phyloP scores from a whole-genome alignment of 2,329 filamentous ascomycete genomes.

The Colletotrichum liaoningense region DNA sequence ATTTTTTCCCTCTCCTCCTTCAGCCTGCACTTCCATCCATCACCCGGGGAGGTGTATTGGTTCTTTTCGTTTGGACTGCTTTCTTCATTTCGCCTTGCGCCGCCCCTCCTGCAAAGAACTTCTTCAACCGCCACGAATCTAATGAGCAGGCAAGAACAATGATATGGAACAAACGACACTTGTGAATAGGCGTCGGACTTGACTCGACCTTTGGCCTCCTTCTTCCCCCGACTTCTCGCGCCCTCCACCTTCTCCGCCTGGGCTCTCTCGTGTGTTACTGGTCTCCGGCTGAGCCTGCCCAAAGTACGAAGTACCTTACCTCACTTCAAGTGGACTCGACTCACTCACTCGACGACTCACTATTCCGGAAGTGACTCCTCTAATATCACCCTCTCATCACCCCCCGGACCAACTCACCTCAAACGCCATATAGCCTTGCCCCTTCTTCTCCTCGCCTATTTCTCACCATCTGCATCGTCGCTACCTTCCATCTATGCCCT shows the following conservation, averaged over 20 bases:
- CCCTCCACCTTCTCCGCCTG: background rate
- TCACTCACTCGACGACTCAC: background rate
- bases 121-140: background rate
- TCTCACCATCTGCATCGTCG: background rate
- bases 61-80: background rate
- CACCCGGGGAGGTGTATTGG: background rate
- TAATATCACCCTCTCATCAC: background rate
- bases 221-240: constrained; percentile 3
- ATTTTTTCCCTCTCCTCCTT: background rate
- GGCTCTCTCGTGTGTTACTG: background rate
- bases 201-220: constrained; percentile 28
- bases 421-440: background rate
- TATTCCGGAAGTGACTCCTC: background rate
- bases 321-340: background rate
- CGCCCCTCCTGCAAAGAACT: background rate
- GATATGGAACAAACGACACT: constrained; percentile 10
- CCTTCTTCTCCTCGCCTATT: constrained; percentile 12
- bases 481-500: background rate
- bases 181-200: constrained; percentile 25
- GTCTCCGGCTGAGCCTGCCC: background rate
- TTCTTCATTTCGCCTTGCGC: constrained; percentile 4
- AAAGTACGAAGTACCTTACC: background rate
- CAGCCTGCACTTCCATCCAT: constrained; percentile 15
- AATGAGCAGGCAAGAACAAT: constrained; percentile 12
- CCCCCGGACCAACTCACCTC: background rate